phyloP scores from a whole-genome alignment of 2,329 filamentous ascomycete species.

The Arthrobotrys sphaeroides region DNA sequence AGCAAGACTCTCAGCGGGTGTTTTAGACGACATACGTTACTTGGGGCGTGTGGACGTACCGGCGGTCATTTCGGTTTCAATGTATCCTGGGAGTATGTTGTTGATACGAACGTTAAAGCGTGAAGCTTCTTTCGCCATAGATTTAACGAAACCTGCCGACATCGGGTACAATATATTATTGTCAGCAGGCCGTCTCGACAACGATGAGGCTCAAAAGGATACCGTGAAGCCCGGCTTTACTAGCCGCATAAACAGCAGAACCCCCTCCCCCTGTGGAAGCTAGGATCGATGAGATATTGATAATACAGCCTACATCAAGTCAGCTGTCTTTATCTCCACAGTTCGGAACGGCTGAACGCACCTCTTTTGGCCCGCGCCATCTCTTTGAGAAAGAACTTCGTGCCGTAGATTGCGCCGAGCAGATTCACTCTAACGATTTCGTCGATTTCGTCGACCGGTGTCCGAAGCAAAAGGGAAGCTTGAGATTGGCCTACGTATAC shows the following conservation, averaged over 20 bases:
- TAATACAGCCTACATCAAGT: slow-evolving; percentile 70
- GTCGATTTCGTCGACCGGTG: slow-evolving; percentile 61
- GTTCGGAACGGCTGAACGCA: slow-evolving; percentile 12
- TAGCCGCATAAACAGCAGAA: slow-evolving; percentile 77
- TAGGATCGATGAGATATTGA: slow-evolving; percentile 83
- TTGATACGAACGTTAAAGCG: slow-evolving; percentile 76
- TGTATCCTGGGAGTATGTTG: slow-evolving; percentile 82
- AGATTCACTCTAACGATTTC: slow-evolving; percentile 76
- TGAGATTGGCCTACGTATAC: slow-evolving; percentile 22
- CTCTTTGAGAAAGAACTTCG: slow-evolving; percentile 65
- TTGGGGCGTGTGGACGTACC: slow-evolving; percentile 64
- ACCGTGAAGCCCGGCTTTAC: slow-evolving; percentile 82
- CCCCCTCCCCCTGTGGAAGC: slow-evolving; percentile 75
- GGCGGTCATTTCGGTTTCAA: slow-evolving; percentile 80
- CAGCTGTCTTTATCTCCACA: not conserved
- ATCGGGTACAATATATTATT: slow-evolving; percentile 2
- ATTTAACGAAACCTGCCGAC: slow-evolving; percentile 72
- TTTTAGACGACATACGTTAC: not conserved
- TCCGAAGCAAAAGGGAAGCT: not conserved
- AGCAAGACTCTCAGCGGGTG: not conserved
- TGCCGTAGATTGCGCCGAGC: slow-evolving; percentile 71
- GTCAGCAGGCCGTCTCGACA: not conserved
- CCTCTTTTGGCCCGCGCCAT: slow-evolving; percentile 63
- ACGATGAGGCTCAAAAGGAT: not conserved
- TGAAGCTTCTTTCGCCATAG: slow-evolving; percentile 72